phyloP scores from a whole-genome alignment of 2,329 filamentous ascomycete species.

The Rutstroemia sp. region DNA sequence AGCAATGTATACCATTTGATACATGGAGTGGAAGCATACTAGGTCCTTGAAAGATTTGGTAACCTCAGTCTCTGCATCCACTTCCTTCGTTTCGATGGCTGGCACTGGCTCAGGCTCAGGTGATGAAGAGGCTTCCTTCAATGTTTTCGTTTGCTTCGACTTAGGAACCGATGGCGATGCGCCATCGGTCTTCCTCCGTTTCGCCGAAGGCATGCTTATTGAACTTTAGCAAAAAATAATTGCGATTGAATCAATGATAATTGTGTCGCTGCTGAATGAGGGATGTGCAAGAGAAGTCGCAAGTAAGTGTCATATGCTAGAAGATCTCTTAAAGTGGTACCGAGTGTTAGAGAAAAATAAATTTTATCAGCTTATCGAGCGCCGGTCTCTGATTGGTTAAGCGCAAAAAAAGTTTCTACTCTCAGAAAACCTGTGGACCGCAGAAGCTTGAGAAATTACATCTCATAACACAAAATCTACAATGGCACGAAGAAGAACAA shows the following conservation, averaged over 20 bases:
- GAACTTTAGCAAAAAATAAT: too few species aligned
- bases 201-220: constrained; percentile 26
- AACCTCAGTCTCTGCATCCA: constrained; percentile 16
- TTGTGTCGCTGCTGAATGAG: too few species aligned
- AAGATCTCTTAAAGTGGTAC: too few species aligned
- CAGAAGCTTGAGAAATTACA: constrained; percentile 7
- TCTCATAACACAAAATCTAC: constrained; percentile 16
- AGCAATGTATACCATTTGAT: not conserved
- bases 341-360: constrained; percentile 15
- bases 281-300: too few species aligned
- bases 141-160: constrained; percentile 15
- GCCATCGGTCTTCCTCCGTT: constrained; percentile 27
- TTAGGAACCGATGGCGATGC: constrained; percentile 15
- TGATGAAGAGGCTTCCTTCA: constrained; percentile 8
- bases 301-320: too few species aligned
- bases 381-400: constrained; percentile 21
- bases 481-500: constrained; percentile 77
- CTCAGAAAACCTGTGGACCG: constrained; percentile 4
- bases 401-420: constrained; percentile 18
- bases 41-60: constrained; percentile 44
- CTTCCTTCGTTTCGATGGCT: constrained; percentile 5
- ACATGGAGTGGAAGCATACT: constrained; percentile 18
- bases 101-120: not conserved
- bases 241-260: too few species aligned
- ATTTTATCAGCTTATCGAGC: constrained; percentile 29